A percentile compares a stretch with the other conserved stretches of the same genome.
phyloP scores from a whole-genome alignment of 2,329 filamentous ascomycete genomes.

The Aphanocladium album region DNA sequence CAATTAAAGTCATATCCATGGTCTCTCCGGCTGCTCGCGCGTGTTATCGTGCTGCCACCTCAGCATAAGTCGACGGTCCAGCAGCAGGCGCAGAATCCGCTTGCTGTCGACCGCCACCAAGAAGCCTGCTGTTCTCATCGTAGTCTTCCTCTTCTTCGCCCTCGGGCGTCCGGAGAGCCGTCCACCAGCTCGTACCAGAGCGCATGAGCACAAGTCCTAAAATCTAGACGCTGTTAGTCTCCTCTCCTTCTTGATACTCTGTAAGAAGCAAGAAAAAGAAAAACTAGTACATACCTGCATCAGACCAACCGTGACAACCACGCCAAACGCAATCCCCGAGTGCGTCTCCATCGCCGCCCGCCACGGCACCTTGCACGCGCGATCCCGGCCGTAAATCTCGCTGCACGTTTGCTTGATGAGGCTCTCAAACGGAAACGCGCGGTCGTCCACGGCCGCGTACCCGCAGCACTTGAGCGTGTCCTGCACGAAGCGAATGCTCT shows the following conservation, averaged over 20 bases:
- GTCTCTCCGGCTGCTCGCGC: not conserved
- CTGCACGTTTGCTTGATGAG: constrained; percentile 32
- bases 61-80: constrained; percentile 2
- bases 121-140: constrained; percentile 1
- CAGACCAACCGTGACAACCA: constrained; percentile 48
- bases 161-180: constrained; percentile 18
- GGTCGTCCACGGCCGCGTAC: constrained; percentile 51
- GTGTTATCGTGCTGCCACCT: not conserved
- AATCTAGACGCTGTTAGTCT: constrained; percentile 20
- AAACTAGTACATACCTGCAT: constrained; percentile 49
- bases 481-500: constrained; percentile 55
- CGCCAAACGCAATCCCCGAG: constrained; percentile 50
- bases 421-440: constrained; percentile 56
- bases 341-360: constrained; percentile 46
- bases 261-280: not conserved
- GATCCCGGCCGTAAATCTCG: constrained; percentile 39
- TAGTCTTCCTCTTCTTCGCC: not conserved
- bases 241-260: too few species aligned
- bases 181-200: constrained; percentile 28
- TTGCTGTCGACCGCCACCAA: not conserved
- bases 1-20: not conserved
- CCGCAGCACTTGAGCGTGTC: constrained; percentile 65
- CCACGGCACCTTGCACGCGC: constrained; percentile 52
- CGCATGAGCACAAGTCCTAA: constrained; percentile 27
- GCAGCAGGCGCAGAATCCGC: not conserved